A percentile compares a stretch with the other conserved stretches of the same genome.
phyloP scores from a whole-genome alignment of 805 yeast genomes.

The Starmerella apis region DNA sequence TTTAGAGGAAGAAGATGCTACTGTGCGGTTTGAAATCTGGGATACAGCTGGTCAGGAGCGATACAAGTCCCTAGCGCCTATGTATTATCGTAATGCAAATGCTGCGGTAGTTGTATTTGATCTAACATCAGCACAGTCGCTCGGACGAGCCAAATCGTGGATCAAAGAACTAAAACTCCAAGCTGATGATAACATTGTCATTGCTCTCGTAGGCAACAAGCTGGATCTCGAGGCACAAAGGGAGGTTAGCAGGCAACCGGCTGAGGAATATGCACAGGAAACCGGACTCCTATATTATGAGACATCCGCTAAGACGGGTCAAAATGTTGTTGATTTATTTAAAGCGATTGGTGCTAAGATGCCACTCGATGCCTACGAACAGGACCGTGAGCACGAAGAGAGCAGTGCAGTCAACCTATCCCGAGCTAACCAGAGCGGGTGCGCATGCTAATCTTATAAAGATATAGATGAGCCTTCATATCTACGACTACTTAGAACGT shows the following conservation, averaged over 20 bases:
- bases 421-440: constrained; percentile 24
- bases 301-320: constrained; percentile 66
- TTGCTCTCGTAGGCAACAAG: constrained; percentile 84
- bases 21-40: constrained; percentile 46
- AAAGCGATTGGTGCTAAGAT: constrained; percentile 40
- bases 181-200: constrained; percentile 60
- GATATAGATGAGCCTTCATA: not conserved
- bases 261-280: constrained; percentile 45
- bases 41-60: constrained; percentile 97
- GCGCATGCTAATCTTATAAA: constrained; percentile 30
- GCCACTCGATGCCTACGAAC: constrained; percentile 34
- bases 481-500: not conserved
- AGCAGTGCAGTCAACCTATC: constrained; percentile 23
- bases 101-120: constrained; percentile 86
- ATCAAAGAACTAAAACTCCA: constrained; percentile 81
- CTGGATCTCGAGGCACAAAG: constrained; percentile 46
- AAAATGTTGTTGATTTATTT: constrained; percentile 45
- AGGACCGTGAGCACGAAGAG: constrained; percentile 25
- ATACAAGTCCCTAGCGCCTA: constrained; percentile 70
- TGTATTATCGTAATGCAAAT: constrained; percentile 72
- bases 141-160: constrained; percentile 78
- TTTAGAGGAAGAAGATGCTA: constrained; percentile 34
- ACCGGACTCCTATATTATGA: constrained; percentile 42
- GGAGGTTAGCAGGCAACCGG: constrained; percentile 35
- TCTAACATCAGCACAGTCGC: constrained; percentile 54